Evolutionary conservation across 2,329 filamentous ascomycete genomes (phyloP).

Genomic region (Nemania diffusa): DNA sequence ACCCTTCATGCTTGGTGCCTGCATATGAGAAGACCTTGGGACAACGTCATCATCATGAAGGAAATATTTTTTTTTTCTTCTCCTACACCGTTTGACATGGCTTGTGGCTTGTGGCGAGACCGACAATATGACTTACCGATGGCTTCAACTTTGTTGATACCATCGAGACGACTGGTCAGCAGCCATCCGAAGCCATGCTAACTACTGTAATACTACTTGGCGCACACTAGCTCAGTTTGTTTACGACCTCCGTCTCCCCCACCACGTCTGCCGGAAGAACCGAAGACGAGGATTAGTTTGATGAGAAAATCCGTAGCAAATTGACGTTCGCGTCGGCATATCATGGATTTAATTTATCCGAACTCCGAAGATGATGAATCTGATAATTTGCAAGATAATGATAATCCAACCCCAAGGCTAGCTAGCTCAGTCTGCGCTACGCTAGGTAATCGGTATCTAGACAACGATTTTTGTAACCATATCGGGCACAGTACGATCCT

Average conservation of each 20-base stretch:
- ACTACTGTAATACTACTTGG: background rate
- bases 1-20: conserved; percentile 27
- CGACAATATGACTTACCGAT: conserved; percentile 2
- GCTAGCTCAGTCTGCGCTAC: conserved; percentile 7
- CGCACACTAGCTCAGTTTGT: background rate
- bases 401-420: background rate
- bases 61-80: background rate
- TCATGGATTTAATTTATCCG: background rate
- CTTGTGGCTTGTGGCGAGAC: conserved; percentile 31
- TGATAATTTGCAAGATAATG: conserved; percentile 1
- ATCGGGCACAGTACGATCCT: conserved; percentile 15
- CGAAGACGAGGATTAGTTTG: conserved; percentile 3
- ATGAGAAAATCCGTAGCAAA: conserved; percentile 2
- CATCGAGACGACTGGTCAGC: background rate
- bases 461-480: background rate
- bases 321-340: background rate
- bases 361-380: background rate
- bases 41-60: background rate
- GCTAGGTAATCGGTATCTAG: too few relatives aligned
- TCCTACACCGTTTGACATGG: conserved; percentile 22
- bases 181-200: background rate
- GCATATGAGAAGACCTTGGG: conserved; percentile 22
- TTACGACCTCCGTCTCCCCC: background rate
- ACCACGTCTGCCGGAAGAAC: conserved; percentile 9
- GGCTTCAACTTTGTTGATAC: conserved; percentile 11